Evolutionary conservation across 208 protist genomes (phyloP), one percentile per base, ranked within the genome.

Genomic region (Lotmaria passim): DNA sequence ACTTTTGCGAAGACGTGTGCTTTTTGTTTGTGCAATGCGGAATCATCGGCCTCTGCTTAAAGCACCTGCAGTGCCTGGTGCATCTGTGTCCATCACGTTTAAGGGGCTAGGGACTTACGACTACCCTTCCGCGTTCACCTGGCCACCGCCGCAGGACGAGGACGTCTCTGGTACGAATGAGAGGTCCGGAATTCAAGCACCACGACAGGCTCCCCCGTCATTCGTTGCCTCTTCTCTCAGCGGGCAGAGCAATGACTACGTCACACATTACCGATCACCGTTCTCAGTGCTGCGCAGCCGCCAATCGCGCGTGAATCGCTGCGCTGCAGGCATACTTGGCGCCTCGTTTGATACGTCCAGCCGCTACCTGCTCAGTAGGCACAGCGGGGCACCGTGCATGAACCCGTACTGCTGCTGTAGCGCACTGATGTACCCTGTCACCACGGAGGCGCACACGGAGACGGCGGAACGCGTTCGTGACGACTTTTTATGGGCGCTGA

Each of bases 401-500:
- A 28, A 73, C 21, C 48, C 38, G 5, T 55, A 66, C 46, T 62
- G 52, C 57, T 67, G 69, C 62, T 77, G 72, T 58, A 69, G 70
- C 47, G 65, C 76, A 15, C 66, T 66, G 21, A 48, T 72, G 23
- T 94, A 80, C 48, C 50, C 73, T 14, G 74, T 70, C 10, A 15
- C 39, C 19, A 26, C 26, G 43, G 23, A 44, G 30, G 23, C 43
- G 24, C 43, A 50, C 12, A 38, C 14, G 11, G 78, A 80, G 43
- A 50, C 53, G 33, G 76, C 72, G 62, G 63, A 70, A n/a, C 69
- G 62, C 7, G 78, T 78, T 8, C 72, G 73, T 7, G 79, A 91
- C 44, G 71, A 78, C 59, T 91, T 94, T 78, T 57, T 92, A 26
- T 79, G 86, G 67, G 56, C 83, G 0, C 73, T 94, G 28, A 90